Conservation (phyloP, 2,329 filamentous ascomycete species). For the Apiospora hydei region DNA sequence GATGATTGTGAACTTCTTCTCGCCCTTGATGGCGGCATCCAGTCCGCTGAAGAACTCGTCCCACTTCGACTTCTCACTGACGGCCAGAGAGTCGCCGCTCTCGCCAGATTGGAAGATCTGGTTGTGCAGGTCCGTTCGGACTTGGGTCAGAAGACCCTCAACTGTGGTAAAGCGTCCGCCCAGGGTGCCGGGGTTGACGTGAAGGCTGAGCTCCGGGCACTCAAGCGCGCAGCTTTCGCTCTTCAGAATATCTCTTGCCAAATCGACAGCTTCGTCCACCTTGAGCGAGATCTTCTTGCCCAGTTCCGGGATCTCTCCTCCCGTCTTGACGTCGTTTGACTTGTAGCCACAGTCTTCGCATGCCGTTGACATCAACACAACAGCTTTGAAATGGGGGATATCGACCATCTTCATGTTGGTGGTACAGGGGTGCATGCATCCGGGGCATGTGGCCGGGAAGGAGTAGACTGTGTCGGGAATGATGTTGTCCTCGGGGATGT, state of each 20-base stretch:
- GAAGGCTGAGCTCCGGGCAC: slow-evolving; percentile 86
- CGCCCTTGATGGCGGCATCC: slow-evolving; percentile 79
- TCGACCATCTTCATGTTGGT: slow-evolving; percentile 99
- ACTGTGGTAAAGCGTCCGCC: slow-evolving; percentile 97
- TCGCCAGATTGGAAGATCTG: slow-evolving; percentile 84
- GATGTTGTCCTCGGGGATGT: slow-evolving; percentile 73
- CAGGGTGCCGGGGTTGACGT: slow-evolving; percentile 91
- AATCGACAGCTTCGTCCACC: slow-evolving; percentile 74
- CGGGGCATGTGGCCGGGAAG: slow-evolving; percentile 90
- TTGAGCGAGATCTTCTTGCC: slow-evolving; percentile 83
- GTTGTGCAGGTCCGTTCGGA: slow-evolving; percentile 85
- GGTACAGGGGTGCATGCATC: slow-evolving; percentile 83
- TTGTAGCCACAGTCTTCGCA: slow-evolving; percentile 93
- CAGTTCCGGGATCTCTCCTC: slow-evolving; percentile 86
- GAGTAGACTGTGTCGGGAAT: slow-evolving; percentile 91
- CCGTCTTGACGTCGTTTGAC: slow-evolving; percentile 97
- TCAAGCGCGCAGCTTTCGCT: slow-evolving; percentile 88
- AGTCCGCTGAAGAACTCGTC: slow-evolving; percentile 80
- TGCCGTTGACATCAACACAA: slow-evolving; percentile 92
- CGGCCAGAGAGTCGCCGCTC: slow-evolving; percentile 81
- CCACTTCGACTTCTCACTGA: slow-evolving; percentile 76
- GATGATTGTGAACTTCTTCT: slow-evolving; percentile 81
- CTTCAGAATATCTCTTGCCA: slow-evolving; percentile 94
- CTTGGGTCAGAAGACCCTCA: slow-evolving; percentile 90
- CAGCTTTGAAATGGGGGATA: slow-evolving; percentile 97